phyloP scores from a whole-genome alignment of 2,329 filamentous ascomycete genomes.

The Periconia digitata region DNA sequence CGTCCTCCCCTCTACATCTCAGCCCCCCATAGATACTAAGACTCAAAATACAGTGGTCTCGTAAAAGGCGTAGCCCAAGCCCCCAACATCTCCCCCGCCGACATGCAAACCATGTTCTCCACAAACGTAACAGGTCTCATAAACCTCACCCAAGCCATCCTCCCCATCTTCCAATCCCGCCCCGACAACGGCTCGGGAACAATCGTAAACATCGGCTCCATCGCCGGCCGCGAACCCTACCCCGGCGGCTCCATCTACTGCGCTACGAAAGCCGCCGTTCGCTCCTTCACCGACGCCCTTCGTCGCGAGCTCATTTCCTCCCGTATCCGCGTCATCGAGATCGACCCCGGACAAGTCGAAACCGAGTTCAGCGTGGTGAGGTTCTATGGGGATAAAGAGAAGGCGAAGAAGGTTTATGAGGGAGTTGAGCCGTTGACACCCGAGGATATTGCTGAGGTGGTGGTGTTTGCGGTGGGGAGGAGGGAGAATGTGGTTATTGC shows the following conservation, averaged over 20 bases:
- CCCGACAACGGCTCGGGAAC: constrained; percentile 77
- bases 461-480: constrained; percentile 82
- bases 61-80: constrained; percentile 87
- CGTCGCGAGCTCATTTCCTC: constrained; percentile 81
- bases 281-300: constrained; percentile 79
- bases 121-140: constrained; percentile 96
- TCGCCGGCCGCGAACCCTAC: constrained; percentile 88
- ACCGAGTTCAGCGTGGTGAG: constrained; percentile 90
- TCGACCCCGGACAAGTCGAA: constrained; percentile 92
- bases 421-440: constrained; percentile 72
- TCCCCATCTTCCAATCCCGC: constrained; percentile 75
- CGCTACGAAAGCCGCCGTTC: constrained; percentile 86
- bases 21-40: neutral
- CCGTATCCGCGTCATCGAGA: constrained; percentile 79
- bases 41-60: constrained; percentile 63
- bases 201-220: constrained; percentile 93
- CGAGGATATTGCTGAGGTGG: constrained; percentile 86
- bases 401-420: constrained; percentile 89
- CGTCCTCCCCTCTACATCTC: constrained; percentile 32
- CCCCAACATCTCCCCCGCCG: constrained; percentile 77
- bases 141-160: constrained; percentile 90
- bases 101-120: constrained; percentile 83
- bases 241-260: constrained; percentile 88
- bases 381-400: constrained; percentile 84
- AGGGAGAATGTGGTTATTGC: constrained; percentile 90